phyloP scores from a whole-genome alignment of 441 rosid species.

The Adansonia madagascariensis region DNA sequence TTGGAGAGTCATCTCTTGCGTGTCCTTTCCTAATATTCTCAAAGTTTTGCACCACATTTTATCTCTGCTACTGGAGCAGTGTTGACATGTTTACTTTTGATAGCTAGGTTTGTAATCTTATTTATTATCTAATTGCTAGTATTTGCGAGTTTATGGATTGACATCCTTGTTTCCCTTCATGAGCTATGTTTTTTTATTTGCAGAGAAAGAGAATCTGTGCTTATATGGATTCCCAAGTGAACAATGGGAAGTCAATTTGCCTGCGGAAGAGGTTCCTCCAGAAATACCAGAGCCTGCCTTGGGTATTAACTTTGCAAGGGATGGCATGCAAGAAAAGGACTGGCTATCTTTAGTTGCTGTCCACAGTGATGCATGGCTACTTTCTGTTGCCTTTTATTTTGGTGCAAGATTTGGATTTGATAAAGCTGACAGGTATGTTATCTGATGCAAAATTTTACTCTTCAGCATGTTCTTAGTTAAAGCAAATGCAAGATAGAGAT shows the following conservation, averaged over 20 bases:
- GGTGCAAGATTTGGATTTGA: slow-evolving; percentile 58
- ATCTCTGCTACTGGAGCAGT: background rate
- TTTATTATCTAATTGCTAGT: background rate
- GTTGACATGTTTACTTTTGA: background rate
- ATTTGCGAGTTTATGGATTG: background rate
- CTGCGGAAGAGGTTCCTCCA: slow-evolving; percentile 77
- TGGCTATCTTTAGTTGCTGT: slow-evolving; percentile 51
- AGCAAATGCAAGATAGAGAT: background rate
- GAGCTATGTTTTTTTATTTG: slow-evolving; percentile 4
- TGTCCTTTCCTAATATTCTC: background rate
- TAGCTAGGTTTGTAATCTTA: background rate
- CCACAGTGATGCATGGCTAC: slow-evolving; percentile 76
- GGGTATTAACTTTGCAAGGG: slow-evolving; percentile 78
- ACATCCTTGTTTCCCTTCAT: background rate
- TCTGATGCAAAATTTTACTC: background rate
- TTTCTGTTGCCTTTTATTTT: slow-evolving; percentile 73
- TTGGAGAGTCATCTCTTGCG: background rate
- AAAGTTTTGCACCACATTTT: background rate
- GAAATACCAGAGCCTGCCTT: slow-evolving; percentile 78
- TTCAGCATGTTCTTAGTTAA: background rate
- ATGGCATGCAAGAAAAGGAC: slow-evolving; percentile 78
- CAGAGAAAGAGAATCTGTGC: slow-evolving; percentile 72
- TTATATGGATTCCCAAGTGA: slow-evolving; percentile 69
- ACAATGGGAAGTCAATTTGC: slow-evolving; percentile 82
- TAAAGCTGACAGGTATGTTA: slow-evolving; percentile 50